Evolutionary conservation across 225 moss, liverwort and hornwort species (phyloP).

Genomic region (Anthoceros angustus): DNA sequence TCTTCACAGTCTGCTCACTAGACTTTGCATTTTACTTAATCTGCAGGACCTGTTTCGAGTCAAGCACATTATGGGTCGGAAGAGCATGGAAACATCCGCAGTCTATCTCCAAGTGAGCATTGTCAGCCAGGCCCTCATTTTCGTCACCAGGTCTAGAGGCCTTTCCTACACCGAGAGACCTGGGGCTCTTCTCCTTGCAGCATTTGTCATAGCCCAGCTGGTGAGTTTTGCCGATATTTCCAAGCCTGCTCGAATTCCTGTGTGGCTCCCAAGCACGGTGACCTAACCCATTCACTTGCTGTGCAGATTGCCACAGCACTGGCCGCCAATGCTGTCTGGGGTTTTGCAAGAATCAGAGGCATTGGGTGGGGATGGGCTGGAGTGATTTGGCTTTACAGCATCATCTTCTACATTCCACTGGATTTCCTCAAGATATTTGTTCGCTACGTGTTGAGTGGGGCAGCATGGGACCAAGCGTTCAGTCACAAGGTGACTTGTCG

Average conservation of each 20-base stretch:
- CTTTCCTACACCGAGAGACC: background rate
- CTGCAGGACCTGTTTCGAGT: background rate
- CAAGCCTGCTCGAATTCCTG: too few relatives aligned
- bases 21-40: background rate
- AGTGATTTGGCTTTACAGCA: conserved; percentile 2
- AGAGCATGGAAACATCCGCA: background rate
- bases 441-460: background rate
- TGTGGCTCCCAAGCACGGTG: too few relatives aligned
- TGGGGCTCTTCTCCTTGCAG: background rate
- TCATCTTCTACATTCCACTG: conserved; percentile 1
- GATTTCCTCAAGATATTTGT: background rate
- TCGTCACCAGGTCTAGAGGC: background rate
- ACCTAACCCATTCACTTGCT: background rate
- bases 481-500: background rate
- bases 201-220: background rate
- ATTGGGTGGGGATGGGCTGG: conserved; percentile 1
- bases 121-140: conserved; percentile 1
- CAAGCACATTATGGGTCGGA: background rate
- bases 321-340: background rate
- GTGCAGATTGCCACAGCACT: background rate
- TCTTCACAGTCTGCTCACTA: background rate
- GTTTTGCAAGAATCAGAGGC: background rate
- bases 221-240: background rate
- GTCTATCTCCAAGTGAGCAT: conserved; percentile 4
- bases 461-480: background rate